Evolutionary conservation across 1,284 basidiomycete genomes (phyloP).

Genomic region (Coniophora puteana): DNA sequence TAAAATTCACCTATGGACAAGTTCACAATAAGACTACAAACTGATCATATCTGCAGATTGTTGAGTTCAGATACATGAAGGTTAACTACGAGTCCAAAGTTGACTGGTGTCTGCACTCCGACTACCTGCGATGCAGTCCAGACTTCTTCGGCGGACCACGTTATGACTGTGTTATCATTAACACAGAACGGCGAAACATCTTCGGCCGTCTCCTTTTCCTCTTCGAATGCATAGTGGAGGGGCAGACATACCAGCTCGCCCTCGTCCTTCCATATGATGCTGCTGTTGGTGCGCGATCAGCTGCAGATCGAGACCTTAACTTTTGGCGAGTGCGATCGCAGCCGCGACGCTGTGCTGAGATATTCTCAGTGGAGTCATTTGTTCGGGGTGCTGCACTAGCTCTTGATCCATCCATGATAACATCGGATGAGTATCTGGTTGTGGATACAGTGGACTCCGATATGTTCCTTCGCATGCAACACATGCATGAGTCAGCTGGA

Average conservation of each 20-base stretch:
- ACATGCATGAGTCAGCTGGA: slow-evolving; percentile 8
- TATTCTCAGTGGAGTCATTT: slow-evolving; percentile 25
- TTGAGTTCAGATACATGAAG: slow-evolving; percentile 14
- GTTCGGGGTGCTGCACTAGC: slow-evolving; percentile 23
- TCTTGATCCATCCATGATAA: slow-evolving; percentile 6
- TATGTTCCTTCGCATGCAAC: slow-evolving; percentile 21
- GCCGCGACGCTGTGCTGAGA: slow-evolving; percentile 9
- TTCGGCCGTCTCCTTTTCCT: slow-evolving; percentile 25
- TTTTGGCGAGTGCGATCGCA: slow-evolving; percentile 15
- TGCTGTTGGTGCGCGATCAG: not conserved
- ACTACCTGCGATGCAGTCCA: slow-evolving; percentile 22
- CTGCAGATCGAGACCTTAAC: slow-evolving; percentile 19
- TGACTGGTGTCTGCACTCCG: slow-evolving; percentile 15
- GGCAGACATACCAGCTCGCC: slow-evolving; percentile 17
- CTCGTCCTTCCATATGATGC: slow-evolving; percentile 22
- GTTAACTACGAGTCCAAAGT: slow-evolving; percentile 21
- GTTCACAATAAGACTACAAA: not conserved
- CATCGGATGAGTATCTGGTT: slow-evolving; percentile 18
- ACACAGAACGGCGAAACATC: too few species aligned
- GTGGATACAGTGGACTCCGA: slow-evolving; percentile 25
- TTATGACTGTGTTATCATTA: slow-evolving; percentile 22
- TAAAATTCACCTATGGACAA: too few species aligned
- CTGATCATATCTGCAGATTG: not conserved
- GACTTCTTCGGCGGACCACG: slow-evolving; percentile 16
- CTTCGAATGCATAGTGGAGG: slow-evolving; percentile 18